A percentile compares a stretch with the other conserved stretches of the same genome.
These are phyloP conservation scores for Wickerhamomyces bovis DNA, from an alignment of 805 yeast genomes.

Conservation along the genomic window DNA sequence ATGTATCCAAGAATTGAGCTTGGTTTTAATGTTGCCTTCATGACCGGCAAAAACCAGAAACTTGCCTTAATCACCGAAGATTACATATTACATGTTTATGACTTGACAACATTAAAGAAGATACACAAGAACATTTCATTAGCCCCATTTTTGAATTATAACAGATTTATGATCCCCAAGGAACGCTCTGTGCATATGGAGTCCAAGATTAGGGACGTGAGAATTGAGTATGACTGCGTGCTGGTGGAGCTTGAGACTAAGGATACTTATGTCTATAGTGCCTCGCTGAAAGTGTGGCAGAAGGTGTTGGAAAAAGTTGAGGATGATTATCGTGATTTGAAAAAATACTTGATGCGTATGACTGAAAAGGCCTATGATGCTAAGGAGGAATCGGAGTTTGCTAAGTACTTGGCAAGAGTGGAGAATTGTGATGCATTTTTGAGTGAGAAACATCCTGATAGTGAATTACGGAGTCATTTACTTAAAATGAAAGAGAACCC, in stretches of 20 bases:
- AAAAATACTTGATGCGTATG: conserved; percentile 16
- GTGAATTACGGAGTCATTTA: not conserved
- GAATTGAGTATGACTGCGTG: conserved; percentile 33
- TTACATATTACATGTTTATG: conserved; percentile 49
- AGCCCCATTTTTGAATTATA: conserved; percentile 45
- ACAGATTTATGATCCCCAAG: conserved; percentile 16
- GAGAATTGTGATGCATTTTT: conserved; percentile 13
- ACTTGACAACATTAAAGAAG: conserved; percentile 30
- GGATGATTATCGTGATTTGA: conserved; percentile 9
- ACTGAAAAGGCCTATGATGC: not conserved
- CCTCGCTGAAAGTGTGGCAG: conserved; percentile 40
- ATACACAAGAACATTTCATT: conserved; percentile 41
- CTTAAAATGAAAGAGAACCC: not conserved
- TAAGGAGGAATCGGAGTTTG: conserved; percentile 5
- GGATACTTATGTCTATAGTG: conserved; percentile 39
- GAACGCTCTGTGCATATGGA: conserved; percentile 13
- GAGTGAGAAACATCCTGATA: not conserved
- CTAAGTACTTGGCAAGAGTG: conserved; percentile 12
- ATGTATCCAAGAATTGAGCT: conserved; percentile 45
- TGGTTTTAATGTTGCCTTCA: conserved; percentile 39
- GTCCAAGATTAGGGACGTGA: conserved; percentile 26
- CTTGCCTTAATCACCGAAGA: conserved; percentile 42
- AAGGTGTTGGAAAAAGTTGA: conserved; percentile 33
- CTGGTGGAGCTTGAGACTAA: conserved; percentile 34
- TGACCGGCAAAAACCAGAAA: conserved; percentile 29